Evolutionary conservation across 345 rosid genomes (phyloP).

Genomic region (Acer campestre): DNA sequence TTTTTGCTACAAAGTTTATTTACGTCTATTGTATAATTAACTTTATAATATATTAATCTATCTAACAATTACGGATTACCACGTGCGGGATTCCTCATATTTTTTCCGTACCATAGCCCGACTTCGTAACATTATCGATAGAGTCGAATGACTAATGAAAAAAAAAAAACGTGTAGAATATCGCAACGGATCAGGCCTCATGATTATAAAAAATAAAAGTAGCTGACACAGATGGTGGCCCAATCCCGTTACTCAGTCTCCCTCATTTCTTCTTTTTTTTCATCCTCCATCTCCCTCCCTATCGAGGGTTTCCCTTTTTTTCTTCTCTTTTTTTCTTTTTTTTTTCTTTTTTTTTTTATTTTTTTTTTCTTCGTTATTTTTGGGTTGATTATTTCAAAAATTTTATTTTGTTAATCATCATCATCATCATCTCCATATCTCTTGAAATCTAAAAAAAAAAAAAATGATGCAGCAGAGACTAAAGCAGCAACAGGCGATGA

Average conservation of each 20-base stretch:
- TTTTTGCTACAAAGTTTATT: no score
- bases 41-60: no score
- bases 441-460: background rate
- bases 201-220: background rate
- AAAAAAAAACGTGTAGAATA: no score
- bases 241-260: background rate
- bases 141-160: no score
- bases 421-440: background rate
- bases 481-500: conserved; percentile 61
- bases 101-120: no score
- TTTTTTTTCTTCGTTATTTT: background rate
- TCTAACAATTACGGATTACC: no score
- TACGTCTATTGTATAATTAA: no score
- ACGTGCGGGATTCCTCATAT: no score
- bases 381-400: background rate
- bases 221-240: background rate
- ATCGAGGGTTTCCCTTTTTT: conserved; percentile 30
- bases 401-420: background rate
- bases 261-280: background rate
- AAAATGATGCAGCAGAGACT: conserved; percentile 55
- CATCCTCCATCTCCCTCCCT: conserved; percentile 21
- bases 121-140: no score
- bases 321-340: background rate
- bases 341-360: background rate
- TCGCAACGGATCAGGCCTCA: no score